Evolutionary conservation across 176 grass and related monocot species (phyloP).

Genomic region (Aegilops umbellulata): DNA sequence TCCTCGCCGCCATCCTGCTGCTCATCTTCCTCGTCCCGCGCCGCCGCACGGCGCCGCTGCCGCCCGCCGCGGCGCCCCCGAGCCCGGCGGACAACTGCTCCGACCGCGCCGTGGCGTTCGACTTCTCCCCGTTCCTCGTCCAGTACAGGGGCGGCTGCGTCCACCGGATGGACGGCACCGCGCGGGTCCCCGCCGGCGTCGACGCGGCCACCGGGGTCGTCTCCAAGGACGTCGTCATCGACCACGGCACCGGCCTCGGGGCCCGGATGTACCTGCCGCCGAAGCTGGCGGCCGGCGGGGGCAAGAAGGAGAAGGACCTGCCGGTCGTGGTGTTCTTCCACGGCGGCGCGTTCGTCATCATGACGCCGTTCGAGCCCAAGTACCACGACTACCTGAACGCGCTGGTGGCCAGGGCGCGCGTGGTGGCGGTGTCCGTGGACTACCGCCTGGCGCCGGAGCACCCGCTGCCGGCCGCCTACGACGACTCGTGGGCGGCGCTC

Average conservation of each 20-base stretch:
- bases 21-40: constrained; percentile 32
- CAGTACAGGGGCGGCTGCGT: constrained; percentile 67
- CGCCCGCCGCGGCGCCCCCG: constrained; percentile 5
- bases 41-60: constrained; percentile 6
- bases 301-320: background rate
- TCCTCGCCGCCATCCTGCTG: constrained; percentile 32
- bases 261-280: constrained; percentile 61
- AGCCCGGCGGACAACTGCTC: constrained; percentile 24
- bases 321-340: constrained; percentile 68
- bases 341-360: constrained; percentile 80
- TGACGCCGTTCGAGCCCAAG: constrained; percentile 77
- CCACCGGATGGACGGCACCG: constrained; percentile 42
- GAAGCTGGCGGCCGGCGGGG: background rate
- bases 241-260: constrained; percentile 28
- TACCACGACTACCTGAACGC: constrained; percentile 76
- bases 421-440: constrained; percentile 72
- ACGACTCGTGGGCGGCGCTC: constrained; percentile 70
- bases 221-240: constrained; percentile 66
- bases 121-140: constrained; percentile 64
- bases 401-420: constrained; percentile 46
- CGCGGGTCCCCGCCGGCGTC: constrained; percentile 29
- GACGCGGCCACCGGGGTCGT: constrained; percentile 46
- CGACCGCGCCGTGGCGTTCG: constrained; percentile 49
- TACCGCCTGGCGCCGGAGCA: constrained; percentile 85
- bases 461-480: constrained; percentile 64